Conservation (phyloP, 73 alveolate species). For the Loxodes magnus region DNA sequence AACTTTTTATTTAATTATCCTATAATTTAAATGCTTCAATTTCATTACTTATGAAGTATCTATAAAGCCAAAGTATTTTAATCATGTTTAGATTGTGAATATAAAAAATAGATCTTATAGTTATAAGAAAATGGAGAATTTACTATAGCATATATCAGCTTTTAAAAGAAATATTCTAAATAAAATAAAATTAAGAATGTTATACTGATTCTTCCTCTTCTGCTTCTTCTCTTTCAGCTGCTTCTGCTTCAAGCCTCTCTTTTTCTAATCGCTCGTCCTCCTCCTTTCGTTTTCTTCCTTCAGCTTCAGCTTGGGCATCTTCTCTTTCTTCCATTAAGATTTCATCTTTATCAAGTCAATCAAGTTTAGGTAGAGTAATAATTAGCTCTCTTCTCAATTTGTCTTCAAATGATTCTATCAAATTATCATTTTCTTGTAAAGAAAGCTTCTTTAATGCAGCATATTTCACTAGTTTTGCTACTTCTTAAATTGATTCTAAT, state of each 20-base stretch:
- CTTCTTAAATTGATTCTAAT: conserved; percentile 21
- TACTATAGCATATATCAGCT: no score
- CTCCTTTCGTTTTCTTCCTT: conserved; percentile 27
- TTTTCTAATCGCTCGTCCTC: conserved; percentile 23
- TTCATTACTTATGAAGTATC: no score
- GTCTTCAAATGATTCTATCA: conserved; percentile 36
- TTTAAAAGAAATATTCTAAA: no score
- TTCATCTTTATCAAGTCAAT: conserved; percentile 33
- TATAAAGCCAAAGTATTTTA: no score
- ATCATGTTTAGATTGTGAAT: no score
- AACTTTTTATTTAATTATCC: no score
- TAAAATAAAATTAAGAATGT: no score
- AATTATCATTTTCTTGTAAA: conserved; percentile 38
- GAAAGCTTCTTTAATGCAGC: conserved; percentile 36
- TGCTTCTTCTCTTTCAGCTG: conserved; percentile 31
- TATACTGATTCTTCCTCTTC: no score
- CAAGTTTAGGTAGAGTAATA: conserved; percentile 31
- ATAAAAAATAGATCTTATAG: no score
- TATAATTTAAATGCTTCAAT: no score
- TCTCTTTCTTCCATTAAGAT: conserved; percentile 37
- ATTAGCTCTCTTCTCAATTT: conserved; percentile 53
- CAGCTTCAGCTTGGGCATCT: conserved; percentile 49
- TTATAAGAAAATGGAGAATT: no score
- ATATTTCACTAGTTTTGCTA: conserved; percentile 31
- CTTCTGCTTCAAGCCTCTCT: conserved; percentile 29